Conservation (phyloP, 495 filamentous ascomycete genomes). For the Cryomyces minteri region DNA sequence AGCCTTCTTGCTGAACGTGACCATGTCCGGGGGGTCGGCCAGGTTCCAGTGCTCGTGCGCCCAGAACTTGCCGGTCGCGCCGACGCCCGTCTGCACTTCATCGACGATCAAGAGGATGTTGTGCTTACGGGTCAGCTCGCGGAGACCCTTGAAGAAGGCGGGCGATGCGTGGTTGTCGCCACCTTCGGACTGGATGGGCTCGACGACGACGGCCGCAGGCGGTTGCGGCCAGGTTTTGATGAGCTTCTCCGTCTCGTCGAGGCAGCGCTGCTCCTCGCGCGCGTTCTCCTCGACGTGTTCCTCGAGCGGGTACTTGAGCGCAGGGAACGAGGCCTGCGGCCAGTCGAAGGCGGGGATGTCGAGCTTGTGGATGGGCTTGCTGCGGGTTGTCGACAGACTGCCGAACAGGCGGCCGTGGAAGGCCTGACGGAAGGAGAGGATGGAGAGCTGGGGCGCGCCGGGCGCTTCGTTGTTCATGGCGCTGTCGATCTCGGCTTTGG, state of each 20-base stretch:
- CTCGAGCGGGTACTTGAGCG: constrained; percentile 79
- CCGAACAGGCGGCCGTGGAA: constrained; percentile 97
- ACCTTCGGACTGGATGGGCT: constrained; percentile 96
- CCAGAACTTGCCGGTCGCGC: constrained; percentile 95
- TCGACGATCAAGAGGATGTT: constrained; percentile 89
- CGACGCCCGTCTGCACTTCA: constrained; percentile 95
- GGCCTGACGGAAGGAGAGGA: constrained; percentile 79
- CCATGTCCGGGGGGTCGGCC: constrained; percentile 77
- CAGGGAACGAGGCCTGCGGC: constrained; percentile 88
- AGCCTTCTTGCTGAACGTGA: constrained; percentile 97
- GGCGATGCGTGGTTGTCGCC: constrained; percentile 97
- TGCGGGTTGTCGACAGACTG: constrained; percentile 78
- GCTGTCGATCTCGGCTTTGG: constrained; percentile 54
- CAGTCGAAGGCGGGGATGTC: constrained; percentile 98
- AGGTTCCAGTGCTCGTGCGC: constrained; percentile 97
- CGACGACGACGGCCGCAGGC: constrained; percentile 77
- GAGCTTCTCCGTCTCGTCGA: constrained; percentile 74
- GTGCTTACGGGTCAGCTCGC: constrained; percentile 70
- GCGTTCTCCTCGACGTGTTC: constrained; percentile 68
- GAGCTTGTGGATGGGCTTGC: constrained; percentile 95
- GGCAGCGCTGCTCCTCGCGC: constrained; percentile 64
- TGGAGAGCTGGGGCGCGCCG: constrained; percentile 68
- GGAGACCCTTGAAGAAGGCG: constrained; percentile 77
- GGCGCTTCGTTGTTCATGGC: constrained; percentile 77
- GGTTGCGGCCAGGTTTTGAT: constrained; percentile 72